phyloP scores from a whole-genome alignment of 2,329 filamentous ascomycete species.

The Claviceps sp. region DNA sequence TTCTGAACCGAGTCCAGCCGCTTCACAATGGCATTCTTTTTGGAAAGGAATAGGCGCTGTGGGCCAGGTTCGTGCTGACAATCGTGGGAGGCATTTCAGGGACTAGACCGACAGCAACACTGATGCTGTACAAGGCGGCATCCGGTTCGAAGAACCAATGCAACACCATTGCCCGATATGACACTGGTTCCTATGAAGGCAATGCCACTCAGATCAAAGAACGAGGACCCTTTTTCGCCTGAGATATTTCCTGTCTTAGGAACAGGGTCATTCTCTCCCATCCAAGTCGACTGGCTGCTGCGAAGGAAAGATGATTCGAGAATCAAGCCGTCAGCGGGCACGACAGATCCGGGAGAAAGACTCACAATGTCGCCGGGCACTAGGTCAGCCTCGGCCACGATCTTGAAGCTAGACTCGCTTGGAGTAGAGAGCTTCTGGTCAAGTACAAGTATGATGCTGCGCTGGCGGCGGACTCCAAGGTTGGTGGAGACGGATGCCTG shows the following conservation, averaged over 20 bases:
- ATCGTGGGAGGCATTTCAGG: slow-evolving; percentile 19
- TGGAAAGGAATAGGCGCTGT: slow-evolving; percentile 15
- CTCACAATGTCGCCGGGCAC: slow-evolving; percentile 14
- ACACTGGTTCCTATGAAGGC: slow-evolving; percentile 17
- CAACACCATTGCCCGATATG: slow-evolving; percentile 14
- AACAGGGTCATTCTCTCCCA: slow-evolving; percentile 16
- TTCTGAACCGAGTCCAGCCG: slow-evolving; percentile 19
- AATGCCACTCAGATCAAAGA: slow-evolving; percentile 15
- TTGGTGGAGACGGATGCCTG: slow-evolving; percentile 13
- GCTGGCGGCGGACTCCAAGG: slow-evolving; percentile 10
- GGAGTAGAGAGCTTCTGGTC: not conserved
- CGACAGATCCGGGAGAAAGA: slow-evolving; percentile 12
- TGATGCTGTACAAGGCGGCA: slow-evolving; percentile 16
- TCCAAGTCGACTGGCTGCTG: slow-evolving; percentile 18
- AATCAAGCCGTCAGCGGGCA: slow-evolving; percentile 17
- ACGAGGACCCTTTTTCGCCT: slow-evolving; percentile 10
- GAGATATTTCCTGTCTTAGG: slow-evolving; percentile 8
- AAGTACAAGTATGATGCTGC: not conserved
- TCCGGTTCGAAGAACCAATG: slow-evolving; percentile 14
- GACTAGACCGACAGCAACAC: slow-evolving; percentile 16
- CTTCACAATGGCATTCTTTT: slow-evolving; percentile 23
- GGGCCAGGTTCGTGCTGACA: slow-evolving; percentile 16
- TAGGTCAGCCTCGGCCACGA: slow-evolving; percentile 8
- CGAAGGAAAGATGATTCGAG: slow-evolving; percentile 15
- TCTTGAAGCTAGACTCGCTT: slow-evolving; percentile 1